Conservation (phyloP, 306 rosid genomes). For the Trifolium subterraneum region DNA sequence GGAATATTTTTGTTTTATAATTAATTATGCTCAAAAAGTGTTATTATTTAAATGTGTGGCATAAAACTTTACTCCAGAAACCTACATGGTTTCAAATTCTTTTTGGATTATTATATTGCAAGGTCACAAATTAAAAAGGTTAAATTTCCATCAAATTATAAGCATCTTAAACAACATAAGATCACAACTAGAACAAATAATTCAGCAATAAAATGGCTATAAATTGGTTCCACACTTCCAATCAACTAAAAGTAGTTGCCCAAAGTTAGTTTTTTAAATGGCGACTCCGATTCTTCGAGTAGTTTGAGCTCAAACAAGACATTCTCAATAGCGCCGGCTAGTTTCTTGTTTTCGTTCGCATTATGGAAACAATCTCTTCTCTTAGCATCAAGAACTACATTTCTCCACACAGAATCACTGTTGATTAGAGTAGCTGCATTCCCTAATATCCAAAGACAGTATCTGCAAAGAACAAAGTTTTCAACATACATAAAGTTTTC, state of each 20-base stretch:
- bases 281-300: conserved; percentile 4
- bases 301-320: conserved; percentile 41
- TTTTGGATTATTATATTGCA: too few species aligned
- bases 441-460: conserved; percentile 61
- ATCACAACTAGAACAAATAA: neutral
- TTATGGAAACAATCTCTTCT: conserved; percentile 44
- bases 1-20: too few species aligned
- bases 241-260: neutral
- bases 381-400: conserved; percentile 52
- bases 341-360: conserved; percentile 27
- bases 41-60: too few species aligned
- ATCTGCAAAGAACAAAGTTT: conserved; percentile 25
- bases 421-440: conserved; percentile 49
- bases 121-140: neutral
- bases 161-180: neutral
- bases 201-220: neutral
- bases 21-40: too few species aligned
- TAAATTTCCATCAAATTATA: neutral
- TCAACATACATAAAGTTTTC: neutral
- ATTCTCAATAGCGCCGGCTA: conserved; percentile 39
- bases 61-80: too few species aligned
- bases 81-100: too few species aligned
- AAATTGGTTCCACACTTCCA: too few species aligned
- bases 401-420: conserved; percentile 44
- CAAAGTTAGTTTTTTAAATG: conserved; percentile 35